phyloP scores from a whole-genome alignment of 164 flowering plant species.

The Euptelea pleiosperma region DNA sequence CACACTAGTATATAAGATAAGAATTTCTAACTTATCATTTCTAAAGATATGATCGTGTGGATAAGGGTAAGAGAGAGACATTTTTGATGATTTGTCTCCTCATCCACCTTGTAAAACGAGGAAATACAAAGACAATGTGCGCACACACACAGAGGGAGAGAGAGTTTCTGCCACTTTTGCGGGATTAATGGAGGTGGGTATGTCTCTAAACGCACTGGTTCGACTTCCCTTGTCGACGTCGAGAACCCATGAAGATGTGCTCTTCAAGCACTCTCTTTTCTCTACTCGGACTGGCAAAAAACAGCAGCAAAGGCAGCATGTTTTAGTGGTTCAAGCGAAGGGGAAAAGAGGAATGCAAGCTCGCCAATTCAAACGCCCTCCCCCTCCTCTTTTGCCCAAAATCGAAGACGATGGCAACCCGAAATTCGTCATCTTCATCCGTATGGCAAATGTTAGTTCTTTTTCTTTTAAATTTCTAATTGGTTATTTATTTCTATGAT shows the following conservation, averaged over 20 bases:
- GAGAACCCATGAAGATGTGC: conserved; percentile 31
- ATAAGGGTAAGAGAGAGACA: background rate
- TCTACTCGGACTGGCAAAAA: conserved; percentile 27
- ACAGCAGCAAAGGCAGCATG: conserved; percentile 10
- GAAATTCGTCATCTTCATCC: conserved; percentile 79
- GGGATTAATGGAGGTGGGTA: conserved; percentile 59
- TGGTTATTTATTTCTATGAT: background rate
- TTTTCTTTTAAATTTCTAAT: conserved; percentile 2
- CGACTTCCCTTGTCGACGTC: conserved; percentile 45
- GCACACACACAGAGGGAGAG: too few species aligned
- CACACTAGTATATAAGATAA: too few species aligned
- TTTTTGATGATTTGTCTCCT: background rate
- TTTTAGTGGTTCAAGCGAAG: conserved; percentile 69
- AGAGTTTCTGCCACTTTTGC: too few species aligned
- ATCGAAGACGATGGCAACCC: conserved; percentile 96
- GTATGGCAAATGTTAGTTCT: conserved; percentile 68
- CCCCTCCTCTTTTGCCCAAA: conserved; percentile 69
- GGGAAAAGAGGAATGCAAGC: conserved; percentile 69
- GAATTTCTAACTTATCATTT: too few species aligned
- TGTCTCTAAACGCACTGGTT: conserved; percentile 69
- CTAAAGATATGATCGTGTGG: too few species aligned
- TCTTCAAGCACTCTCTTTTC: conserved; percentile 43
- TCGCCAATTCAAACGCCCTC: conserved; percentile 54
- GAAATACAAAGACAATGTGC: too few species aligned
- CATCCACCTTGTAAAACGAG: conserved; percentile 5